phyloP scores from a whole-genome alignment of 306 rosid genomes.

The Prunus persica region DNA sequence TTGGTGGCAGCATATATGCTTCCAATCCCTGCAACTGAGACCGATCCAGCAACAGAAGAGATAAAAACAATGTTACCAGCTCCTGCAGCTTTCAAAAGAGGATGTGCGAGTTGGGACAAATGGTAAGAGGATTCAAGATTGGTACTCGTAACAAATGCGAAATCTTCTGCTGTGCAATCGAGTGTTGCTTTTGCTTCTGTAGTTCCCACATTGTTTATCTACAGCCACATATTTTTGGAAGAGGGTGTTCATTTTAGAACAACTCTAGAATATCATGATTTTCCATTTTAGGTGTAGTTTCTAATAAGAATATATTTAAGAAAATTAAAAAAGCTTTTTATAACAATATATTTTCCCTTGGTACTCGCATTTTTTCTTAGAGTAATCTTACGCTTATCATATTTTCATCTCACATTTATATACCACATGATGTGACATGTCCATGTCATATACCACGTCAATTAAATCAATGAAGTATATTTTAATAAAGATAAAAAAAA shows the following conservation, averaged over 20 bases:
- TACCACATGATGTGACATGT: too few species aligned
- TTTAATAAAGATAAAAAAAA: too few species aligned
- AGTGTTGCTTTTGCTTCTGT: background rate
- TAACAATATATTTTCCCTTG: too few species aligned
- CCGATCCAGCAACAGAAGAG: constrained; percentile 29
- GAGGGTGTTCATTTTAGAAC: too few species aligned
- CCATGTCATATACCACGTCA: too few species aligned
- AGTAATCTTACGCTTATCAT: too few species aligned
- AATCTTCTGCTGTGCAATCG: constrained; percentile 33
- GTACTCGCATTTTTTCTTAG: rapidly evolving
- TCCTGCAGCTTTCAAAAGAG: constrained; percentile 45
- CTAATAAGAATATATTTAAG: too few species aligned
- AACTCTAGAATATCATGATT: too few species aligned
- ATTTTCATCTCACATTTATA: too few species aligned
- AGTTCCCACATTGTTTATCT: constrained; percentile 48
- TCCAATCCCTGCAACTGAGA: background rate
- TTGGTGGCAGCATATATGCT: constrained; percentile 32
- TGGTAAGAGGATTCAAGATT: constrained; percentile 43
- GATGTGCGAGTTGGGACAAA: constrained; percentile 45
- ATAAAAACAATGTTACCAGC: constrained; percentile 33
- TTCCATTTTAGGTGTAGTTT: too few species aligned
- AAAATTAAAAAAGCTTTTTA: too few species aligned
- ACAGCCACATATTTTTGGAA: background rate
- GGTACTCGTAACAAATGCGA: constrained; percentile 23
- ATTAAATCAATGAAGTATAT: too few species aligned